phyloP scores from a whole-genome alignment of 179 eudicot genomes.

The Patellifolia procumbens region DNA sequence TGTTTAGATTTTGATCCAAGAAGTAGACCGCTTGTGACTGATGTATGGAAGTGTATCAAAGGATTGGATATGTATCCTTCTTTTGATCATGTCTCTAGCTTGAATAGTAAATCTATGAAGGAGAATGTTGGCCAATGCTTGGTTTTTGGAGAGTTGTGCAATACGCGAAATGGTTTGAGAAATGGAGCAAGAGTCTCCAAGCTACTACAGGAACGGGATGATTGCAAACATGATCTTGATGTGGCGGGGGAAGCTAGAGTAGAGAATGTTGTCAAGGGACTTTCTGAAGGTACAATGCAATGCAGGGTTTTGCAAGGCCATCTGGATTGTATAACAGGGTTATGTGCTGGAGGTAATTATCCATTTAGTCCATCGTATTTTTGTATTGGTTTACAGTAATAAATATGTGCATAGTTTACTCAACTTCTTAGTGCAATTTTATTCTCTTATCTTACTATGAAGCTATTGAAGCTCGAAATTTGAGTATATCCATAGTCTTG shows the following conservation, averaged over 20 bases:
- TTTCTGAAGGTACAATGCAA: slow-evolving; percentile 44
- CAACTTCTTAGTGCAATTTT: too few species aligned
- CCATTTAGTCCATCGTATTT: slow-evolving; percentile 1
- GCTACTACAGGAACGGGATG: slow-evolving; percentile 26
- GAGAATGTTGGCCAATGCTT: slow-evolving; percentile 40
- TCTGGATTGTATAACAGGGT: slow-evolving; percentile 73
- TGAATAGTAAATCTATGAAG: slow-evolving; percentile 20
- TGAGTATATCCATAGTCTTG: too few species aligned
- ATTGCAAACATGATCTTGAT: slow-evolving; percentile 32
- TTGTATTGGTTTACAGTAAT: slow-evolving; percentile 7
- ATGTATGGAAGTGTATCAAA: slow-evolving; percentile 63
- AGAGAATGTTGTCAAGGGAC: slow-evolving; percentile 47
- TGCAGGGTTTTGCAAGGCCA: slow-evolving; percentile 70
- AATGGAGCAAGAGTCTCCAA: slow-evolving; percentile 23
- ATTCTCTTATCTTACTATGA: too few species aligned
- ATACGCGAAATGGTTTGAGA: slow-evolving; percentile 26
- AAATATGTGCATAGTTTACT: not conserved
- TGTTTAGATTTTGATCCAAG: slow-evolving; percentile 57
- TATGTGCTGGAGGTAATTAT: slow-evolving; percentile 76
- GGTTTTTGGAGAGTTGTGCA: slow-evolving; percentile 56
- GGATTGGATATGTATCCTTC: slow-evolving; percentile 34
- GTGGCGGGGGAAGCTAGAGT: slow-evolving; percentile 32
- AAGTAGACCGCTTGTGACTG: slow-evolving; percentile 50
- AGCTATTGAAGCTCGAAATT: too few species aligned
- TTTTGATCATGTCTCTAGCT: slow-evolving; percentile 27